Evolutionary conservation across 805 yeast species (phyloP), one percentile per base, ranked within the genome.

Genomic region (Starmerella gropengiesseri): DNA sequence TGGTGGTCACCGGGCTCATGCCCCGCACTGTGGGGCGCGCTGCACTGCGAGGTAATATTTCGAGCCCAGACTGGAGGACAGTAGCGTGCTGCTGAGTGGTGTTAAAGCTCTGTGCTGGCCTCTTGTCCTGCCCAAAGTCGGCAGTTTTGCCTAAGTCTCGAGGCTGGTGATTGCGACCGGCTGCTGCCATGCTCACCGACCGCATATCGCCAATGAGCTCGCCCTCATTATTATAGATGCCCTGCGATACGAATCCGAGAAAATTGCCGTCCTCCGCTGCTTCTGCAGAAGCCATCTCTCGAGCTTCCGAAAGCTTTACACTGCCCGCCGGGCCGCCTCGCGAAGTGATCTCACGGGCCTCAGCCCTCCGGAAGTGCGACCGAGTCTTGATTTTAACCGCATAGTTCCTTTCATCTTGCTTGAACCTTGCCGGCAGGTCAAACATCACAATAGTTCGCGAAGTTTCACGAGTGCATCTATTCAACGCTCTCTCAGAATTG

Each of bases 171-270:
- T 34, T 23, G n/a, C 37, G 37, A 11, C 37, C 44, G 16, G 26
- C n/a, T 4, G 18, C 14, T 12, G 40, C 45, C 31, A 29, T 25
- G 17, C 7, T 7, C 17, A 25, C 41, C 11, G 46, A 11, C 13
- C 37, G 32, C 13, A 32, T 23, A 30, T 46, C 50, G 23, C 44
- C 40, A 1, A 30, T 9, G 5, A 44, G 43, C 18, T 11, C 31
- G 11, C 52, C 52, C 2, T 23, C 11, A 17, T 17, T 27, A 21
- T 38, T 25, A 29, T 16, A 49, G 11, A 49, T 37, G 14, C 44
- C 33, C 12, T 41, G 37, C 5, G 52, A 46, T 2, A 40, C 43
- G 13, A 49, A 38, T 7, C 52, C 52, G 11, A 46, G 22, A 25
- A 34, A 49, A 8, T 35, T 21, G 17, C 29, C 29, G 14, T 34